phyloP scores from a whole-genome alignment of 2,329 filamentous ascomycete genomes.

The Hansfordia pulvinata region DNA sequence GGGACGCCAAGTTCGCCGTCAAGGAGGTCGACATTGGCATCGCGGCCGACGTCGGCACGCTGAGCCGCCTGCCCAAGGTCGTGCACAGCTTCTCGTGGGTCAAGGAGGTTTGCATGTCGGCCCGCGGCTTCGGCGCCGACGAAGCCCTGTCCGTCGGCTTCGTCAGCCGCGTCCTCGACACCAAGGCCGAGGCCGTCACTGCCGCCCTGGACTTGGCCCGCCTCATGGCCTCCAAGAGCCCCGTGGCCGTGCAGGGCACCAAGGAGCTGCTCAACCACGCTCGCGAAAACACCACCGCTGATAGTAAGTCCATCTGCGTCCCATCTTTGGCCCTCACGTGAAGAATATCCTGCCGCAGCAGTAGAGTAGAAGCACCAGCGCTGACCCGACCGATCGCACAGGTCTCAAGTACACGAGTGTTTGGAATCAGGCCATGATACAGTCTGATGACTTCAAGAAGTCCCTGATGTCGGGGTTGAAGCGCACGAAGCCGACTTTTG shows the following conservation, averaged over 20 bases:
- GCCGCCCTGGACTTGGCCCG: constrained; percentile 14
- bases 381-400: constrained; percentile 21
- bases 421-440: constrained; percentile 77
- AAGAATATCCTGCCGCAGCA: too few species aligned
- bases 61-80: constrained; percentile 59
- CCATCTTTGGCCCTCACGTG: constrained; percentile 1
- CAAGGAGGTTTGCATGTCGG: constrained; percentile 64
- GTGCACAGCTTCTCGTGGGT: constrained; percentile 63
- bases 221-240: constrained; percentile 66
- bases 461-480: constrained; percentile 65
- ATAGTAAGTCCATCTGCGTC: constrained; percentile 40
- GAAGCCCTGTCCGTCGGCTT: constrained; percentile 61
- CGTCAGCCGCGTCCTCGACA: constrained; percentile 49
- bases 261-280: constrained; percentile 26
- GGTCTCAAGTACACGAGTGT: constrained; percentile 69
- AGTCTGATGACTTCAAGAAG: constrained; percentile 62
- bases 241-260: constrained; percentile 36
- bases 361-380: too few species aligned
- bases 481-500: constrained; percentile 70
- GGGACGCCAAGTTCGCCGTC: constrained; percentile 50
- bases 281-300: constrained; percentile 62
- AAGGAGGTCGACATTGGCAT: constrained; percentile 77
- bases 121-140: constrained; percentile 52
- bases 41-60: constrained; percentile 66
- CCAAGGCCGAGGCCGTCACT: constrained; percentile 16